These are phyloP conservation scores for Penicillium silybi DNA, from an alignment of 495 filamentous ascomycete genomes.

Conservation along the genomic window DNA sequence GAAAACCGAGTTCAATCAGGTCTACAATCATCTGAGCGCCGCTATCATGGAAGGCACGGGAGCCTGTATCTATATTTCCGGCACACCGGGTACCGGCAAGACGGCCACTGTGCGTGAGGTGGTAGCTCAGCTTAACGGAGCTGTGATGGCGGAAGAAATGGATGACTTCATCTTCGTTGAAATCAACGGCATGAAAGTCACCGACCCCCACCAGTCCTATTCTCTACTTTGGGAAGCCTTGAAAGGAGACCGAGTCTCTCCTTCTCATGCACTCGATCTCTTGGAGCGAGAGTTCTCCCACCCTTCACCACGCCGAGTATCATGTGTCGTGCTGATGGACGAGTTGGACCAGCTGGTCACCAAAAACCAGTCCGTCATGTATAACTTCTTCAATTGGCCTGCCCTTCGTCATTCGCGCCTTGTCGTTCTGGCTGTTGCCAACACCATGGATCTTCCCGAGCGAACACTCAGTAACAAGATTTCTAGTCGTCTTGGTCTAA, in stretches of 20 bases:
- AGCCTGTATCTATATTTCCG: slow-evolving; percentile 98
- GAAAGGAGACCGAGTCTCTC: slow-evolving; percentile 86
- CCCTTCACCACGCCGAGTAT: slow-evolving; percentile 83
- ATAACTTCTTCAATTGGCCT: slow-evolving; percentile 99
- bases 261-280: slow-evolving; percentile 85
- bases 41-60: slow-evolving; percentile 93
- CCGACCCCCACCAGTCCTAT: slow-evolving; percentile 96
- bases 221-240: slow-evolving; percentile 94
- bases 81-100: slow-evolving; percentile 97
- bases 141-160: slow-evolving; percentile 84
- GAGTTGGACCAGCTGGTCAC: slow-evolving; percentile 98
- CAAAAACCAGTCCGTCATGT: slow-evolving; percentile 98
- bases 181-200: slow-evolving; percentile 99
- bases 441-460: slow-evolving; percentile 99
- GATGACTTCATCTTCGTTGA: slow-evolving; percentile 99
- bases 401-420: slow-evolving; percentile 81
- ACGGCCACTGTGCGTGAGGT: slow-evolving; percentile 97
- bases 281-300: slow-evolving; percentile 88
- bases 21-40: slow-evolving; percentile 89
- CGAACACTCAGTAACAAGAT: slow-evolving; percentile 98
- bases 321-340: slow-evolving; percentile 98
- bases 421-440: slow-evolving; percentile 95
- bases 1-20: slow-evolving; percentile 83
- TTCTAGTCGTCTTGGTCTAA: slow-evolving; percentile 82
- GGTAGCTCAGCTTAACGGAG: slow-evolving; percentile 77